Conservation (phyloP, 1,284 basidiomycete species). For the Trichosporon sp. region DNA sequence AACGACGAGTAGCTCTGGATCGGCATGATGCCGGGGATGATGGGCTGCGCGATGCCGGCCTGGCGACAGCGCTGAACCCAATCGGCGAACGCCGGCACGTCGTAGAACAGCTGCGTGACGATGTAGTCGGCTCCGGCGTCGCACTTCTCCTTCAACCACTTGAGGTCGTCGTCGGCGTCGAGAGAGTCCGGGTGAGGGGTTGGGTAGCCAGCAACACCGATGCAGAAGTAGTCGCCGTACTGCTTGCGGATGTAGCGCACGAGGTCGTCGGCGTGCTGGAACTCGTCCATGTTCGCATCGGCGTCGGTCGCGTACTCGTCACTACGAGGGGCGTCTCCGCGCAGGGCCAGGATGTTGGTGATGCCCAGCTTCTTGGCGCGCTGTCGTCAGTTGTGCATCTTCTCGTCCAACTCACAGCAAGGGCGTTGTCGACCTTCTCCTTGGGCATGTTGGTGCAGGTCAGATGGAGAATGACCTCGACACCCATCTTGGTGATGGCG, state of each 20-base stretch:
- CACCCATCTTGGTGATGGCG: conserved; percentile 61
- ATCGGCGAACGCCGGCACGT: conserved; percentile 76
- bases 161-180: conserved; percentile 71
- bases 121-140: conserved; percentile 96
- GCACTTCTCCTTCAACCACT: conserved; percentile 80
- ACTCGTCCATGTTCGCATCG: conserved; percentile 68
- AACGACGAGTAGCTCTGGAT: conserved; percentile 96
- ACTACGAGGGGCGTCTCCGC: conserved; percentile 91
- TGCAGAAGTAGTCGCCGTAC: conserved; percentile 82
- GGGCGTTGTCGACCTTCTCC: conserved; percentile 78
- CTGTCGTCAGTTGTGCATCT: conserved; percentile 56
- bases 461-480: conserved; percentile 84
- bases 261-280: conserved; percentile 85
- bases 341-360: conserved; percentile 85
- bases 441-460: conserved; percentile 97
- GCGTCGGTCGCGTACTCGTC: conserved; percentile 85
- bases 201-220: conserved; percentile 76
- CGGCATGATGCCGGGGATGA: conserved; percentile 97
- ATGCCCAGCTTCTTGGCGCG: conserved; percentile 80
- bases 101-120: conserved; percentile 96
- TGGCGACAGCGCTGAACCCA: conserved; percentile 75
- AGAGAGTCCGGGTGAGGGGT: conserved; percentile 81
- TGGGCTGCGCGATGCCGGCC: conserved; percentile 82
- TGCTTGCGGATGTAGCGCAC: conserved; percentile 87
- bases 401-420: conserved; percentile 64